phyloP scores from a whole-genome alignment of 73 alveolate genomes.

The Paramecium octaurelia region DNA sequence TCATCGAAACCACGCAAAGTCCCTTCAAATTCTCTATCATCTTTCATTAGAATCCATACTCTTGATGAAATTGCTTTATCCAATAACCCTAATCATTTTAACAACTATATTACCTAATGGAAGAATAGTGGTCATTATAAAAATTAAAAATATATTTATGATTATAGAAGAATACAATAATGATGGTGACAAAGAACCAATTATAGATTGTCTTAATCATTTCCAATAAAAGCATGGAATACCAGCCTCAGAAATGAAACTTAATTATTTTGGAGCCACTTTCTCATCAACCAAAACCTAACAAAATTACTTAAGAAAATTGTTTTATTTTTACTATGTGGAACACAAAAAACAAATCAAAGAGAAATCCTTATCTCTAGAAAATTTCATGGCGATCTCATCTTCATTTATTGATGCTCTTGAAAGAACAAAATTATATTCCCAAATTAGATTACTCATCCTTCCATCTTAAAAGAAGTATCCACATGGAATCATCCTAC shows the following conservation, averaged over 20 bases:
- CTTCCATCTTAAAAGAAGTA: not conserved
- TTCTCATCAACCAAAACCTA: not conserved
- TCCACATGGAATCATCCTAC: not conserved
- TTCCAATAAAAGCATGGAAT: not conserved
- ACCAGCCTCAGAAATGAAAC: not conserved
- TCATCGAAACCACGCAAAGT: constrained; percentile 78
- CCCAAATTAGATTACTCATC: not conserved
- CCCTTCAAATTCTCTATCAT: constrained; percentile 69
- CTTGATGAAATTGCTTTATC: constrained; percentile 70
- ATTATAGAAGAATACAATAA: not conserved
- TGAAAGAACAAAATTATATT: not conserved
- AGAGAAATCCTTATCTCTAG: not conserved
- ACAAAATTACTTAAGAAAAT: not conserved
- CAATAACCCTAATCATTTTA: constrained; percentile 34
- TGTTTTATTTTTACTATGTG: not conserved
- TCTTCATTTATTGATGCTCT: not conserved
- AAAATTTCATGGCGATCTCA: not conserved
- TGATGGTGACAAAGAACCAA: not conserved
- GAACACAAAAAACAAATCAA: not conserved
- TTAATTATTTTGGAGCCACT: not conserved
- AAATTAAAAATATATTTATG: not conserved
- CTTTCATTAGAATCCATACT: constrained; percentile 72
- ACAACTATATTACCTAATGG: not conserved
- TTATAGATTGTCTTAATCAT: not conserved
- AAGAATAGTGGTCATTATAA: not conserved